Evolutionary conservation across 2,329 filamentous ascomycete species (phyloP).

Genomic region (Kalaharituber pfeilii): DNA sequence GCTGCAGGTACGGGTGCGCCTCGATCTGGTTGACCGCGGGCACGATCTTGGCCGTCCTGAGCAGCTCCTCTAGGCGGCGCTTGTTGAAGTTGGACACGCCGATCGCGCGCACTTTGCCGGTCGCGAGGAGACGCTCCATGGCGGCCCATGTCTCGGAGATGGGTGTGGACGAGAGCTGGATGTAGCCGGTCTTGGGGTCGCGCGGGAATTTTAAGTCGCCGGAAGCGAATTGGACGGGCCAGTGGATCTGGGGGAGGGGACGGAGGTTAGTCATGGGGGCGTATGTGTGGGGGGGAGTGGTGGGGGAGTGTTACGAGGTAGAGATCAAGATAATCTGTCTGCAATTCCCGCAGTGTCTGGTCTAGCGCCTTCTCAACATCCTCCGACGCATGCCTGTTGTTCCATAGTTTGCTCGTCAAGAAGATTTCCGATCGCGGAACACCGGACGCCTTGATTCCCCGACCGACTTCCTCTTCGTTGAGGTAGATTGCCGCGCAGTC

Average conservation of each 20-base stretch:
- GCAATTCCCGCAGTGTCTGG: slow-evolving; percentile 44
- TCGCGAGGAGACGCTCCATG: slow-evolving; percentile 17
- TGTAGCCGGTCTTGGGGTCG: slow-evolving; percentile 27
- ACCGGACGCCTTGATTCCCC: slow-evolving; percentile 29
- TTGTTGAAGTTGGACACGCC: slow-evolving; percentile 59
- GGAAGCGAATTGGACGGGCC: slow-evolving; percentile 12
- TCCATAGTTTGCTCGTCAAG: slow-evolving; percentile 44
- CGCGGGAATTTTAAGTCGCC: slow-evolving; percentile 13
- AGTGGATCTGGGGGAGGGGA: slow-evolving; percentile 18
- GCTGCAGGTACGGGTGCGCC: slow-evolving; percentile 51
- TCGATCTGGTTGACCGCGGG: slow-evolving; percentile 70
- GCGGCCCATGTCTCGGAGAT: slow-evolving; percentile 28
- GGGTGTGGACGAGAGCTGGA: slow-evolving; percentile 10
- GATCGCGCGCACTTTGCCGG: slow-evolving; percentile 44
- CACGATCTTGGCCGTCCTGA: slow-evolving; percentile 41
- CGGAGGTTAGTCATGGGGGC: slow-evolving; percentile 43
- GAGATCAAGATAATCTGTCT: slow-evolving; percentile 53
- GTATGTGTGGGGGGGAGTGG: not conserved
- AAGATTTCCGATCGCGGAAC: slow-evolving; percentile 30
- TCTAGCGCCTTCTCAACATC: slow-evolving; percentile 35
- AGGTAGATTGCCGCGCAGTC: slow-evolving; percentile 35
- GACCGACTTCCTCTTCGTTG: slow-evolving; percentile 32
- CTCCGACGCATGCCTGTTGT: slow-evolving; percentile 35
- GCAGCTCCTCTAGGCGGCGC: slow-evolving; percentile 37
- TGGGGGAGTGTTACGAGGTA: slow-evolving; percentile 33